These are phyloP conservation scores for Mycena kentingensis DNA, from an alignment of 768 basidiomycete genomes.

Conservation along the genomic window DNA sequence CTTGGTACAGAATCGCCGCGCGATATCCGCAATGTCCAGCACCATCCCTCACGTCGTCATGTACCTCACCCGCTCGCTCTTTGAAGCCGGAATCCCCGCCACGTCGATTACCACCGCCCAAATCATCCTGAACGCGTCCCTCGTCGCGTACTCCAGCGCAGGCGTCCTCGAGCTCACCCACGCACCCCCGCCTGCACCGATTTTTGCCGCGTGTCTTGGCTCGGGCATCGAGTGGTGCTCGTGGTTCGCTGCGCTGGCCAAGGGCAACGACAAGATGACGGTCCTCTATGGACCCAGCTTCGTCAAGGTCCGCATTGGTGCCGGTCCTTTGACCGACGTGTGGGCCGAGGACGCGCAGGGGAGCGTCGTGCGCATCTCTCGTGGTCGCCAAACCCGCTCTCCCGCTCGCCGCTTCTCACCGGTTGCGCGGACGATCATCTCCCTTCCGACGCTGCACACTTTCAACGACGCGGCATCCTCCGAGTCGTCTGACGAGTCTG, in stretches of 20 bases:
- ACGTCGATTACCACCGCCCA: neutral
- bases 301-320: conserved; percentile 1
- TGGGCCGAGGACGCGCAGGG: conserved; percentile 1
- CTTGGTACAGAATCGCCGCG: conserved; percentile 3
- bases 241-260: neutral
- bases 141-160: neutral
- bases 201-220: neutral
- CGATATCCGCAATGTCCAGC: neutral
- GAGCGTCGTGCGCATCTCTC: conserved; percentile 1
- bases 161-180: neutral
- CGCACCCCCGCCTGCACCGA: neutral
- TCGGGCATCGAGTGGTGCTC: neutral
- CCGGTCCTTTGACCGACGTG: neutral
- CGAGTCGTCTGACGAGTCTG: neutral
- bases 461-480: neutral
- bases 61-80: conserved; percentile 1
- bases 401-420: neutral
- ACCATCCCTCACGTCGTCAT: neutral
- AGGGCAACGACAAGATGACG: neutral
- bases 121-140: neutral
- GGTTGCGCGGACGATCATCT: no score
- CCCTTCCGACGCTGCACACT: neutral
- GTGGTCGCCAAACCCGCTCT: neutral
- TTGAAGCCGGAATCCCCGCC: neutral
- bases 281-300: neutral